phyloP scores from a whole-genome alignment of 768 basidiomycete species.

The Suillus spraguei region DNA sequence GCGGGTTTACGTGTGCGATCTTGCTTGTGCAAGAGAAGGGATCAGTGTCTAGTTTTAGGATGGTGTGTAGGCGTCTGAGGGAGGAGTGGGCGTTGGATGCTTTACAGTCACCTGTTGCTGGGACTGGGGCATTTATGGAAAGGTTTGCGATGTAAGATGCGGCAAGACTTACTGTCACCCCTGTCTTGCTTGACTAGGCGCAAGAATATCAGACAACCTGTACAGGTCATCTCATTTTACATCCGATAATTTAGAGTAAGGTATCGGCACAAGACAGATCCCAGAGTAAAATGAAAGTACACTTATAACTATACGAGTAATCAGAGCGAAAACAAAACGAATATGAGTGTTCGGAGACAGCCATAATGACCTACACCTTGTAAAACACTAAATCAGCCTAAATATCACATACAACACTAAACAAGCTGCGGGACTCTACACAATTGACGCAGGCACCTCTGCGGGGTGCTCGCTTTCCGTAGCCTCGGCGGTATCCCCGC shows the following conservation, averaged over 20 bases:
- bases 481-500: conserved; percentile 16
- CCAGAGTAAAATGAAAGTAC: neutral
- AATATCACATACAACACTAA: neutral
- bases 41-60: conserved; percentile 82
- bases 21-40: conserved; percentile 90
- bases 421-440: neutral
- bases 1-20: conserved; percentile 61
- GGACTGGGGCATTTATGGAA: conserved; percentile 45
- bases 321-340: neutral
- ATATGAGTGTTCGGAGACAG: neutral
- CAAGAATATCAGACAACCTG: neutral
- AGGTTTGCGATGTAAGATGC: conserved; percentile 32
- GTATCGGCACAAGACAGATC: neutral
- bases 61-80: conserved; percentile 70
- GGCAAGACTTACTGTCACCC: too few relatives aligned
- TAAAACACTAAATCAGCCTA: neutral
- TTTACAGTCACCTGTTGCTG: conserved; percentile 29
- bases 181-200: neutral
- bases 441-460: conserved; percentile 7
- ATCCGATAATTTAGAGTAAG: conserved; percentile 3
- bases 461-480: conserved; percentile 30
- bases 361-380: neutral
- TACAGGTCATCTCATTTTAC: neutral
- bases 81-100: conserved; percentile 62
- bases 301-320: conserved; percentile 2